These are phyloP conservation scores for Diaporthe caulivora DNA, from an alignment of 2,329 filamentous ascomycete species.

Conservation along the genomic window DNA sequence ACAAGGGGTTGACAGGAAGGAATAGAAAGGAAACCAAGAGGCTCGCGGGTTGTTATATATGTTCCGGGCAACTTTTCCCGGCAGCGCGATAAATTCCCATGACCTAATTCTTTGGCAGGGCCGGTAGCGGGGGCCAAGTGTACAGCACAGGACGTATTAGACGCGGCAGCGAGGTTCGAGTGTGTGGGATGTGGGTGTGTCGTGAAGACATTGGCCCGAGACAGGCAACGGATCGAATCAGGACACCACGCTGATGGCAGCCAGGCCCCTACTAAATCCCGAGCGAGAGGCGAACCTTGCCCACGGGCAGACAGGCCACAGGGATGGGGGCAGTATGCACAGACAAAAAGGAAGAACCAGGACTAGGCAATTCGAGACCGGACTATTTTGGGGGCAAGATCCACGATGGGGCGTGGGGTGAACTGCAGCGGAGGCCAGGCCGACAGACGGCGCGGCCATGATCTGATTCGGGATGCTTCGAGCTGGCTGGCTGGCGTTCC, in stretches of 20 bases:
- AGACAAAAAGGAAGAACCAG: slow-evolving; percentile 31
- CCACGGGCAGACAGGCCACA: slow-evolving; percentile 25
- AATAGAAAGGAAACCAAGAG: slow-evolving; percentile 20
- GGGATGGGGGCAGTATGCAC: slow-evolving; percentile 33
- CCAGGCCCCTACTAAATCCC: slow-evolving; percentile 8
- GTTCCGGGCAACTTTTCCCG: background rate
- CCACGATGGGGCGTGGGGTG: slow-evolving; percentile 24
- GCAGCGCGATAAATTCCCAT: slow-evolving; percentile 45
- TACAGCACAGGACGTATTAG: slow-evolving; percentile 6
- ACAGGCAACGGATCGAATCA: slow-evolving; percentile 40
- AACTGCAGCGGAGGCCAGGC: background rate
- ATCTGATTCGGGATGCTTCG: slow-evolving; percentile 4
- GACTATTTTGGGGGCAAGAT: slow-evolving; percentile 28
- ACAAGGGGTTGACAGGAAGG: background rate
- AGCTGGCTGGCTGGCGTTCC: background rate
- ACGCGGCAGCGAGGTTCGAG: slow-evolving; percentile 6
- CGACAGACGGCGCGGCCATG: background rate
- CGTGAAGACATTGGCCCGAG: slow-evolving; percentile 56
- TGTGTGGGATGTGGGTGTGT: slow-evolving; percentile 41
- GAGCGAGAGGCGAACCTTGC: slow-evolving; percentile 12
- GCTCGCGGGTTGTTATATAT: slow-evolving; percentile 33
- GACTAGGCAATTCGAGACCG: slow-evolving; percentile 29
- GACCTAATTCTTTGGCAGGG: slow-evolving; percentile 50
- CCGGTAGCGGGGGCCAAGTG: slow-evolving; percentile 45
- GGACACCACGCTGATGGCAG: slow-evolving; percentile 41